Conservation (phyloP, 108 stramenopile species). For the Skeletonema grethae region DNA sequence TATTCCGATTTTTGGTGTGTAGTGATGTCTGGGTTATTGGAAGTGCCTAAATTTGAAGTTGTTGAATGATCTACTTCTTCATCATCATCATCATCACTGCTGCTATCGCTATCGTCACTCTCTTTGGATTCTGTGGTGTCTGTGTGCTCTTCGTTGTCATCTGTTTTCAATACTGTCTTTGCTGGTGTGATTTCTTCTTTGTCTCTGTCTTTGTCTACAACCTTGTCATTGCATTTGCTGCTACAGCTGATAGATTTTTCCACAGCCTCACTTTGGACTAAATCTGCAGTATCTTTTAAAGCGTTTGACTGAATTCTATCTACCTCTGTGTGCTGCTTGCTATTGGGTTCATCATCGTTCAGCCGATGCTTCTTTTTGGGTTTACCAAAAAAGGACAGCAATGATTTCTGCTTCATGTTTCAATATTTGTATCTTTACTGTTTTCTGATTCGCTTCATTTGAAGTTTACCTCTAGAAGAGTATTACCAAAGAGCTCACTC, state of each 20-base stretch:
- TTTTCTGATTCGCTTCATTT: too few relatives aligned
- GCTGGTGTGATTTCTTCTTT: neutral
- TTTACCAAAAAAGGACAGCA: slow-evolving; percentile 32
- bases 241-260: too few relatives aligned
- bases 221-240: neutral
- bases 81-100: neutral
- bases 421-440: neutral
- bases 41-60: neutral
- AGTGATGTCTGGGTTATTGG: neutral
- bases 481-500: too few relatives aligned
- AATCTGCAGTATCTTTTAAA: too few relatives aligned
- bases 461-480: too few relatives aligned
- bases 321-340: neutral
- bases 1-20: slow-evolving; percentile 38
- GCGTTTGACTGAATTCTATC: too few relatives aligned
- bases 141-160: neutral
- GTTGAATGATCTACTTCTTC: neutral
- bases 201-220: slow-evolving; percentile 1
- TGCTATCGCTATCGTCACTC: neutral
- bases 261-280: neutral
- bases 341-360: neutral
- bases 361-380: slow-evolving; percentile 3
- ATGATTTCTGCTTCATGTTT: slow-evolving; percentile 30
- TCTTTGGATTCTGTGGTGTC: slow-evolving; percentile 7
- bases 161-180: neutral